Percentiles rank a stretch among this genome's conserved stretches.
These are phyloP conservation scores for Ophiostoma sp. DNA, from an alignment of 2,329 filamentous ascomycete species.

Conservation along the genomic window DNA sequence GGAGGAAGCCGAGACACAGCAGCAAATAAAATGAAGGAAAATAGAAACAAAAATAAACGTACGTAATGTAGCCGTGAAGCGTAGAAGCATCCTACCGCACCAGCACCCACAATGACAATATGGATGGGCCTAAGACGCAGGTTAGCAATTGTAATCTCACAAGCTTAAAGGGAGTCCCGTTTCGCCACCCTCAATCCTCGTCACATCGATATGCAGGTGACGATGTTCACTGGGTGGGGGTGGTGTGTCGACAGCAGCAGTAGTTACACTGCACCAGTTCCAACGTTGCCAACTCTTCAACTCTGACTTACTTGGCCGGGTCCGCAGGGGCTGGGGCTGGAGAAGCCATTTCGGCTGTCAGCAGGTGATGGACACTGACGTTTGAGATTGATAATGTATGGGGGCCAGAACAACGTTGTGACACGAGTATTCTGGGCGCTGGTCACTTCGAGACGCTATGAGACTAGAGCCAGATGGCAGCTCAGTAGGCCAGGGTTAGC, in stretches of 20 bases:
- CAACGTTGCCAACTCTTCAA: not conserved
- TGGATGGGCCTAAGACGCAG: conserved; percentile 43
- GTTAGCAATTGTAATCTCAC: conserved; percentile 11
- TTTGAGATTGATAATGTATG: not conserved
- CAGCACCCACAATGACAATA: conserved; percentile 63
- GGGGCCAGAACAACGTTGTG: not conserved
- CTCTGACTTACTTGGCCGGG: conserved; percentile 21
- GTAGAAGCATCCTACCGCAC: conserved; percentile 68
- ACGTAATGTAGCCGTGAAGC: conserved; percentile 60
- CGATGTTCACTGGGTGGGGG: conserved; percentile 5
- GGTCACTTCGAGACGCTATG: not conserved
- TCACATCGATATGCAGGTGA: not conserved
- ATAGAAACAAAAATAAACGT: not conserved
- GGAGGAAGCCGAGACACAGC: not conserved
- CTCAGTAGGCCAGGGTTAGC: not conserved
- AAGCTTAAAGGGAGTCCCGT: not conserved
- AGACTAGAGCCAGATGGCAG: not conserved
- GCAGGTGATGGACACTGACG: not conserved
- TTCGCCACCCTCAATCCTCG: conserved; percentile 6
- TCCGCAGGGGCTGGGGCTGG: conserved; percentile 20
- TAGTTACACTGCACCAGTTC: not conserved
- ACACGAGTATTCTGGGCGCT: not conserved
- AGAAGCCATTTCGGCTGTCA: conserved; percentile 20
- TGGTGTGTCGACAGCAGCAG: not conserved
- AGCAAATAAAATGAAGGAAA: not conserved